phyloP scores from a whole-genome alignment of 2,329 filamentous ascomycete species.

The Ophiostoma fasciatum region DNA sequence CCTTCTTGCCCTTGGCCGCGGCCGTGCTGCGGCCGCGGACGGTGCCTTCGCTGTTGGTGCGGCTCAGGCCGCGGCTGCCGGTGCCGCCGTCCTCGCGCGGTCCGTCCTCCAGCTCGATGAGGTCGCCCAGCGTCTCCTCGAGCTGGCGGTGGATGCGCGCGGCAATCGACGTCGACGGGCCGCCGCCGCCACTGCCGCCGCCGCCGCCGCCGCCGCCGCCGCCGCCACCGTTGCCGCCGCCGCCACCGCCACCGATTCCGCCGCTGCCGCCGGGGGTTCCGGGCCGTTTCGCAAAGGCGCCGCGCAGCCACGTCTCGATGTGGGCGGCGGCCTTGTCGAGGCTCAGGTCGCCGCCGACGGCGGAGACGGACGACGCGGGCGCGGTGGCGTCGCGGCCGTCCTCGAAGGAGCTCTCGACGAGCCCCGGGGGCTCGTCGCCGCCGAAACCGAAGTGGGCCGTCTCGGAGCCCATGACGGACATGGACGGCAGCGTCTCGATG shows the following conservation, averaged over 20 bases:
- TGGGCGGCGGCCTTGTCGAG: slow-evolving; percentile 76
- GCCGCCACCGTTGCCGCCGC: no score
- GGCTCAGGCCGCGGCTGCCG: background rate
- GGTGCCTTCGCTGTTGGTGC: slow-evolving; percentile 19
- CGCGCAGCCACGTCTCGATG: slow-evolving; percentile 81
- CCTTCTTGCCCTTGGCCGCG: slow-evolving; percentile 28
- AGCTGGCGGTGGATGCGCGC: slow-evolving; percentile 7
- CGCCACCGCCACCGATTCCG: no score
- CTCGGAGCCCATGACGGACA: slow-evolving; percentile 49
- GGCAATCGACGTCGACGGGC: slow-evolving; percentile 8
- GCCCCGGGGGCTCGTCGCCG: slow-evolving; percentile 20
- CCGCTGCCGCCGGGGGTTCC: slow-evolving; percentile 26
- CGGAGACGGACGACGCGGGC: no score
- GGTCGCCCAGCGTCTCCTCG: slow-evolving; percentile 37
- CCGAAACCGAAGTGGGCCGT: slow-evolving; percentile 41
- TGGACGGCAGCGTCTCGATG: slow-evolving; percentile 51
- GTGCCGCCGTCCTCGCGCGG: slow-evolving; percentile 35
- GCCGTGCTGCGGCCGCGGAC: slow-evolving; percentile 22
- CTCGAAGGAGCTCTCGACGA: slow-evolving; percentile 35
- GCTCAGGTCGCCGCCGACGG: slow-evolving; percentile 36
- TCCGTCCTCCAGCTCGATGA: slow-evolving; percentile 58
- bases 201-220: slow-evolving; percentile 9
- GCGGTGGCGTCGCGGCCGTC: slow-evolving; percentile 29
- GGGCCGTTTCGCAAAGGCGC: slow-evolving; percentile 54
- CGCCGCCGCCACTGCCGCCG: slow-evolving; percentile 13